Evolutionary conservation across 139 green algal genomes (phyloP).

Genomic region (Chlamydomonas sp.): DNA sequence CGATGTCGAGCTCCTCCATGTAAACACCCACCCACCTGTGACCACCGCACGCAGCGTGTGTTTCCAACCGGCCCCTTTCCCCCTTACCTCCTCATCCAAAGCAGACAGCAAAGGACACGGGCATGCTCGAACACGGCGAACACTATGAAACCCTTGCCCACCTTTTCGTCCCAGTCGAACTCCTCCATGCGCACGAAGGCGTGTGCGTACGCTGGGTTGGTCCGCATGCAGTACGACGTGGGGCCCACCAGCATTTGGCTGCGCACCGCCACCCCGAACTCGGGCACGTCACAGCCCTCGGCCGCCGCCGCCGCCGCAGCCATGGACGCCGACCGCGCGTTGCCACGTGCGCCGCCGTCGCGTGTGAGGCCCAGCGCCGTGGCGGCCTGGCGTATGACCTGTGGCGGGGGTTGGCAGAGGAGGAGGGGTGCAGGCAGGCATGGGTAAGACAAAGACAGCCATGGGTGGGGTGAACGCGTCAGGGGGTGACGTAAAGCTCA

Average conservation of each 20-base stretch:
- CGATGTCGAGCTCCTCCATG: no score
- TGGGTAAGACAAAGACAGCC: no score
- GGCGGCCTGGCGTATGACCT: no score
- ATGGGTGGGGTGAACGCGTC: no score
- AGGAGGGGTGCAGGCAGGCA: no score
- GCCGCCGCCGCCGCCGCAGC: background rate
- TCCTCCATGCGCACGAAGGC: conserved; percentile 40
- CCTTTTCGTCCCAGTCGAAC: conserved; percentile 3
- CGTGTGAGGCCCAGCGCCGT: background rate
- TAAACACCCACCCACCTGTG: no score
- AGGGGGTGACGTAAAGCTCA: no score
- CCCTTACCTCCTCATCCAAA: background rate
- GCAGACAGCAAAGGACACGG: no score
- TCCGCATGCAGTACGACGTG: conserved; percentile 31
- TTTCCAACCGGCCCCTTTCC: no score
- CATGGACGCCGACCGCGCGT: background rate
- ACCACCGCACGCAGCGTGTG: no score
- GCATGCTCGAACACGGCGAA: no score
- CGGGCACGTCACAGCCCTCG: conserved; percentile 33
- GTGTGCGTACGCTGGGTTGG: conserved; percentile 37
- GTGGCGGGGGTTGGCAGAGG: no score
- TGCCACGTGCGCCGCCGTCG: conserved; percentile 1
- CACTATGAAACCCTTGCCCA: background rate
- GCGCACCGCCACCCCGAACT: conserved; percentile 54
- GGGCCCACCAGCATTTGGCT: conserved; percentile 58